These are phyloP conservation scores for Fraxinus albicans DNA, from an alignment of 305 asterid genomes.

Conservation along the genomic window DNA sequence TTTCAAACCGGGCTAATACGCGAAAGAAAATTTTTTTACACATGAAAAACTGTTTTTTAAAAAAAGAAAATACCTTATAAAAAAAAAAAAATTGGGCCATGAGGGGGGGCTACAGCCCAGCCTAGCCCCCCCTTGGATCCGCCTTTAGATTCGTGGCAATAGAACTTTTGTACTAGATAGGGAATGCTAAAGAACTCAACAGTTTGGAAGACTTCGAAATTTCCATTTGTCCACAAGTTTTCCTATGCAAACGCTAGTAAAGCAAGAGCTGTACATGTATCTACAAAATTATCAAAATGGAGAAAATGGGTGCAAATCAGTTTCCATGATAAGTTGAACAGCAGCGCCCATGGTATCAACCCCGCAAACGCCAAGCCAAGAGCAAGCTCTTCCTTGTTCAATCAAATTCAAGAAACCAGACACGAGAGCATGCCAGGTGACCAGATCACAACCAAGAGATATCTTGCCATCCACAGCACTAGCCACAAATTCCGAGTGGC, in stretches of 20 bases:
- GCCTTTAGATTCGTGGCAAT: too few species aligned
- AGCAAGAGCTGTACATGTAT: slow-evolving; percentile 29
- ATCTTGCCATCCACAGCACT: slow-evolving; percentile 82
- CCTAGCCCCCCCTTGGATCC: too few species aligned
- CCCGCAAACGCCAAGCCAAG: slow-evolving; percentile 34
- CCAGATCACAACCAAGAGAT: slow-evolving; percentile 78
- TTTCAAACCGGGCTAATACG: too few species aligned
- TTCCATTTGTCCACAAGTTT: slow-evolving; percentile 3
- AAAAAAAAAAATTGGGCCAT: too few species aligned
- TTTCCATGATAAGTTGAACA: slow-evolving; percentile 60
- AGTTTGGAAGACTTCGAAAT: neutral
- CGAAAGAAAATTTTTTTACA: too few species aligned
- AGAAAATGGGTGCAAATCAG: slow-evolving; percentile 25
- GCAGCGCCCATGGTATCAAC: slow-evolving; percentile 72
- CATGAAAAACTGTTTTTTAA: too few species aligned
- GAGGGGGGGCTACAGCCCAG: too few species aligned
- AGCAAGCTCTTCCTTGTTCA: too few species aligned
- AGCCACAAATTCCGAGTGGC: slow-evolving; percentile 77
- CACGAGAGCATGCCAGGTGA: slow-evolving; percentile 85
- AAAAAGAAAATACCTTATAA: too few species aligned
- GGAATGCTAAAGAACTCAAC: too few species aligned
- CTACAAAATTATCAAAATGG: slow-evolving; percentile 39
- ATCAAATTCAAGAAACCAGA: slow-evolving; percentile 73
- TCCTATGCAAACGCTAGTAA: slow-evolving; percentile 18
- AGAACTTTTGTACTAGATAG: too few species aligned